phyloP scores from a whole-genome alignment of 2,329 filamentous ascomycete species.

The Alternaria postmessia region DNA sequence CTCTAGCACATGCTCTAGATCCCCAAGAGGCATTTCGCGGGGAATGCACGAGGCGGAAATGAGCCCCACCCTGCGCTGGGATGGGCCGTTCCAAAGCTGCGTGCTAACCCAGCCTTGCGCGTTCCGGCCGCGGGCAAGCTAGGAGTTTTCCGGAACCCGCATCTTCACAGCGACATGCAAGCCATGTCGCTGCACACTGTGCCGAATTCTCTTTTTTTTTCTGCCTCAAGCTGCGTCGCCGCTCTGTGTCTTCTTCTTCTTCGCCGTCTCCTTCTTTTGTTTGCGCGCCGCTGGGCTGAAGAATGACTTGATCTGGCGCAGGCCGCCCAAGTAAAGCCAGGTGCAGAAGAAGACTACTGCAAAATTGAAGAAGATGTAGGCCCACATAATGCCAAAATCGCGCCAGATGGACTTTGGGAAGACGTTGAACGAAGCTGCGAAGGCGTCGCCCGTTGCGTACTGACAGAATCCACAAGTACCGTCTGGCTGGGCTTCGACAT shows the following conservation, averaged over 20 bases:
- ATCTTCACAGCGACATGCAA: conserved; percentile 13
- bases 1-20: conserved; percentile 25
- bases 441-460: conserved; percentile 68
- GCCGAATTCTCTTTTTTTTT: conserved; percentile 21
- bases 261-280: conserved; percentile 42
- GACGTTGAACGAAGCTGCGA: conserved; percentile 65
- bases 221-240: conserved; percentile 26
- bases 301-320: conserved; percentile 45
- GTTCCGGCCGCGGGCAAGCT: conserved; percentile 39
- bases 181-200: conserved; percentile 13
- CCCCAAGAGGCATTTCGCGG: conserved; percentile 30
- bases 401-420: conserved; percentile 70
- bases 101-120: conserved; percentile 12
- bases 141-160: conserved; percentile 35
- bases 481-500: conserved; percentile 63
- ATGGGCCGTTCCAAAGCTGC: conserved; percentile 8
- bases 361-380: conserved; percentile 72
- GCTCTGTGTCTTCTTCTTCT: conserved; percentile 19
- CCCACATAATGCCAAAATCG: conserved; percentile 63
- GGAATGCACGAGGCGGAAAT: conserved; percentile 30
- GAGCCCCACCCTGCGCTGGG: conserved; percentile 19
- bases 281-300: conserved; percentile 47
- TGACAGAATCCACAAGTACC: conserved; percentile 72
- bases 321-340: conserved; percentile 62
- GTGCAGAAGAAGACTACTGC: conserved; percentile 60